Conservation (phyloP, 78 protist genomes). For the Dictyostelium capitatum region DNA sequence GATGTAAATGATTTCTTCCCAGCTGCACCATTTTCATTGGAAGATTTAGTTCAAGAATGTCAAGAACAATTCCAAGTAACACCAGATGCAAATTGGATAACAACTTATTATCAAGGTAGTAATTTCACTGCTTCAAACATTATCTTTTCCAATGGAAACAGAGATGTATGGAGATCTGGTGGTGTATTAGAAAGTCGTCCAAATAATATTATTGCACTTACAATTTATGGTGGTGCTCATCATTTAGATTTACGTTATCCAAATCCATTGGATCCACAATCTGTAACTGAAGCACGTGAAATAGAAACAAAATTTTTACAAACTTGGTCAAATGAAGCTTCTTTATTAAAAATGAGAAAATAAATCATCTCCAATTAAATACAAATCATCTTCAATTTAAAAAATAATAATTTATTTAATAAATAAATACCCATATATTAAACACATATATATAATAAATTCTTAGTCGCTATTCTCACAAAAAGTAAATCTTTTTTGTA, state of each 20-base stretch:
- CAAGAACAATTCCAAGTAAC: constrained; percentile 10
- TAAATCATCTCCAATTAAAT: neutral
- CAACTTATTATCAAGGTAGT: constrained; percentile 43
- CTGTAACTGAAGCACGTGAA: constrained; percentile 44
- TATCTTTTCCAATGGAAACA: constrained; percentile 71
- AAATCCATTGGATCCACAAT: constrained; percentile 70
- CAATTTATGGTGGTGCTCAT: constrained; percentile 89
- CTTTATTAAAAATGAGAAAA: constrained; percentile 40
- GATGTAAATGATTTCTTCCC: constrained; percentile 82
- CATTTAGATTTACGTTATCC: constrained; percentile 84
- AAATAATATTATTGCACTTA: neutral
- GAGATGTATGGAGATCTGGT: constrained; percentile 87
- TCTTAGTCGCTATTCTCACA: no score
- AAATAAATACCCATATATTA: no score
- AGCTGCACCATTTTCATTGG: constrained; percentile 5
- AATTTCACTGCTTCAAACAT: constrained; percentile 58
- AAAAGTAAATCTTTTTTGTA: neutral
- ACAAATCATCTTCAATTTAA: neutral
- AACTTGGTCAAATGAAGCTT: constrained; percentile 35
- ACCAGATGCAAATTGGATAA: constrained; percentile 75
- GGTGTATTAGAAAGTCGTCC: constrained; percentile 54
- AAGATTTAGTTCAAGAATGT: constrained; percentile 40
- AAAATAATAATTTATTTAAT: no score
- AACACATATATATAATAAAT: no score
- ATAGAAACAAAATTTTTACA: constrained; percentile 24